Conservation (phyloP, 495 filamentous ascomycete species). For the Neurospora cerealis region DNA sequence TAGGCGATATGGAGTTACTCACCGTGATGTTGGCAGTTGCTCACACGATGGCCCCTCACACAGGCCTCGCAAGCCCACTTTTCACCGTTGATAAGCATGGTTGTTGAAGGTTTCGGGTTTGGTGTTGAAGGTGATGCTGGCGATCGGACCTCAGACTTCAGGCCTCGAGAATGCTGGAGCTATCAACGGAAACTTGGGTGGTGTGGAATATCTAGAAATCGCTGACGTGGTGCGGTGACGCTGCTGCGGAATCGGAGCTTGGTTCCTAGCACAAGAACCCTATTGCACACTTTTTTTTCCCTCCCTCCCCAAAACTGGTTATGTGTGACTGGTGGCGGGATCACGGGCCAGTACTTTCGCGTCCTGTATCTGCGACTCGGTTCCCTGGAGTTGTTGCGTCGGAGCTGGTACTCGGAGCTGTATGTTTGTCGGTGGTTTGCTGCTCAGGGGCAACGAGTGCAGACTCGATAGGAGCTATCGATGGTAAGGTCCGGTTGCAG, state of each 20-base stretch:
- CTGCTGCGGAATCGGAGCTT: neutral
- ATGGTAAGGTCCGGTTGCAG: neutral
- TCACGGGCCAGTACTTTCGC: neutral
- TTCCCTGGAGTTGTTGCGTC: neutral
- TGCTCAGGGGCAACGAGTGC: neutral
- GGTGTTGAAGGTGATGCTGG: neutral
- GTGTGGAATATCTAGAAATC: neutral
- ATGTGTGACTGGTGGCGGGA: neutral
- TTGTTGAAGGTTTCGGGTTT: slow-evolving; percentile 5
- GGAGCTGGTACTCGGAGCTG: neutral
- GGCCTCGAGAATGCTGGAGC: neutral
- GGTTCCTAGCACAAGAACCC: neutral
- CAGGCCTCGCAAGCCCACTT: slow-evolving; percentile 92
- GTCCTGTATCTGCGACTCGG: neutral
- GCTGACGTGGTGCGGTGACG: neutral
- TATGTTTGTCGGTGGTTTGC: neutral
- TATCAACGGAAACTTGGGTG: neutral
- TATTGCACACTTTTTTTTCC: neutral
- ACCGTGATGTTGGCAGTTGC: slow-evolving; percentile 88
- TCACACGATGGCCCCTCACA: slow-evolving; percentile 86
- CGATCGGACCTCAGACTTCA: neutral
- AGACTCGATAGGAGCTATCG: neutral
- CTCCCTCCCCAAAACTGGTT: neutral
- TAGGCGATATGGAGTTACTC: slow-evolving; percentile 34
- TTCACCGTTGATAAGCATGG: slow-evolving; percentile 80